Evolutionary conservation across 768 basidiomycete genomes (phyloP).

Genomic region (Psilocybe sp.): DNA sequence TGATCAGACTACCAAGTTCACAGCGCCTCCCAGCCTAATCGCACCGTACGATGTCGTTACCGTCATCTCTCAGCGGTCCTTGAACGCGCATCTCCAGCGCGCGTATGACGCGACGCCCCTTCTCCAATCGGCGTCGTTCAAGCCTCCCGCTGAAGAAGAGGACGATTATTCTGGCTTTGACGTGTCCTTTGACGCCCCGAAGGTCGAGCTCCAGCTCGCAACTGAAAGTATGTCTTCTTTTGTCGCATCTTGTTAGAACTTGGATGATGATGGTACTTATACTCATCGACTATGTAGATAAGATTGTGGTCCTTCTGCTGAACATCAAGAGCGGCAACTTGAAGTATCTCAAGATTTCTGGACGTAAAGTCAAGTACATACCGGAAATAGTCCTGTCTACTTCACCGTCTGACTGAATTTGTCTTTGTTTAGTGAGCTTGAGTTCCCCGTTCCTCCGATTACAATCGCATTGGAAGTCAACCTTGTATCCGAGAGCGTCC

Average conservation of each 20-base stretch:
- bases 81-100: background rate
- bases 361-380: background rate
- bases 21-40: background rate
- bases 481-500: background rate
- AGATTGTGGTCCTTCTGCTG: background rate
- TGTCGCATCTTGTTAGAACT: background rate
- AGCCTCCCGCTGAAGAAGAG: background rate
- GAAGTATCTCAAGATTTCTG: background rate
- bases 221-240: background rate
- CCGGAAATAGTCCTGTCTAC: background rate
- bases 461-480: background rate
- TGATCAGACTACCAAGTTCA: background rate
- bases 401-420: background rate
- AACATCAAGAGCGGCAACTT: background rate
- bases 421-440: background rate
- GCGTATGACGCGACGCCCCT: background rate
- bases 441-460: background rate
- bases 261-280: background rate
- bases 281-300: background rate
- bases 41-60: background rate
- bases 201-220: background rate
- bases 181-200: background rate
- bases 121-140: background rate
- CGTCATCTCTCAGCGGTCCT: background rate
- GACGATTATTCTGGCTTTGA: background rate